Evolutionary conservation across 306 rosid genomes (phyloP).

Genomic region (Acacia melanoxylon): DNA sequence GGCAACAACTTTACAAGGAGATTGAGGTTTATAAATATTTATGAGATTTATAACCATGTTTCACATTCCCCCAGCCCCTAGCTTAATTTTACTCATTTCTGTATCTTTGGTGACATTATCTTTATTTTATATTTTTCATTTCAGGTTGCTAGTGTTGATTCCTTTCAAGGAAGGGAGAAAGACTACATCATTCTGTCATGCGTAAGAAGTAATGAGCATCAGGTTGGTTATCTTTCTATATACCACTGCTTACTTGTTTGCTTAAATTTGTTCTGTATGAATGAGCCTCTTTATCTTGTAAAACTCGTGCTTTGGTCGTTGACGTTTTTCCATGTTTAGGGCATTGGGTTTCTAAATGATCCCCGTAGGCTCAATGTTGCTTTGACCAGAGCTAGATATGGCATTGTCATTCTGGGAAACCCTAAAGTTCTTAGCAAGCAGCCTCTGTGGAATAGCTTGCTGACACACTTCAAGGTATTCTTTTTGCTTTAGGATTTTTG

Average conservation of each 20-base stretch:
- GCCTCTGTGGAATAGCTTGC: conserved; percentile 93
- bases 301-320: conserved; percentile 11
- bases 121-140: conserved; percentile 30
- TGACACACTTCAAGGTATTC: conserved; percentile 96
- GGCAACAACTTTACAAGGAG: conserved; percentile 99
- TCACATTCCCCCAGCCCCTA: conserved; percentile 7
- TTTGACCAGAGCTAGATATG: conserved; percentile 95
- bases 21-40: conserved; percentile 66
- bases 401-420: conserved; percentile 96
- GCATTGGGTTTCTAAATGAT: conserved; percentile 96
- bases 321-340: conserved; percentile 51
- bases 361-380: conserved; percentile 99
- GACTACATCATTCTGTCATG: conserved; percentile 96
- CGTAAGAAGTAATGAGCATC: conserved; percentile 99
- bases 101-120: not conserved
- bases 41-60: not conserved
- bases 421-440: conserved; percentile 98
- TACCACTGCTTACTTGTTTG: not conserved
- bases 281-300: not conserved
- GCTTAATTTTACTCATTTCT: conserved; percentile 33
- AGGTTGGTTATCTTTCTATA: conserved; percentile 56
- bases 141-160: conserved; percentile 99
- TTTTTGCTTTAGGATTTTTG: not conserved
- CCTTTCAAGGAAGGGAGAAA: conserved; percentile 99
- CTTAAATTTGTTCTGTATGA: not conserved